Base-by-base conservation (phyloP, 2,329 filamentous ascomycete species). In the Venturia aucupariae region DNA sequence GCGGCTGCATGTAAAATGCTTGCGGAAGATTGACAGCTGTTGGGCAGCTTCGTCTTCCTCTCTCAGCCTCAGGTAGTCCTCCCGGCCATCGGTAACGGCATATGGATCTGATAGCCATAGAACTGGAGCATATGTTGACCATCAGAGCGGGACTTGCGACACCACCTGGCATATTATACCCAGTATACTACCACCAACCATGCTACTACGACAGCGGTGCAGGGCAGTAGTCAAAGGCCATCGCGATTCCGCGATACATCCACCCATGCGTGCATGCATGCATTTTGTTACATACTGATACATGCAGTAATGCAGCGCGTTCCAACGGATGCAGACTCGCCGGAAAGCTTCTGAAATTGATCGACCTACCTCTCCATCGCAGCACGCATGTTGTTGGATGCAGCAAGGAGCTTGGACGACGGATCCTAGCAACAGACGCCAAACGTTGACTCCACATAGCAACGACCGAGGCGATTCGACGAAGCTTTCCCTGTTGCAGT, bases 261-360 rank as follows among this genome's bases (percentile, higher is more conserved):
- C 30, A 35, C 4, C 17, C 51, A 35, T 35, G 48, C 35, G n/a
- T n/a, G n/a, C n/a, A n/a, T n/a, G n/a, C n/a, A n/a, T n/a, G n/a
- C n/a, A n/a, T n/a, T n/a, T n/a, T n/a, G n/a, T n/a, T n/a, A n/a
- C n/a, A n/a, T n/a, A n/a, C n/a, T n/a, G n/a, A n/a, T n/a, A n/a
- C n/a, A n/a, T n/a, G n/a, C n/a, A n/a, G n/a, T n/a, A 8, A 38
- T 38, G 51, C 51, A 8, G 19, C 19, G 11, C 24, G 8, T 7
- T 35, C 30, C 51, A 57, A 32, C 10, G 51, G 51, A 19, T 38
- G 19, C 27, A 55, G 30, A n/a, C 6, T 19, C 27, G 19, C 27
- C 30, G 51, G 51, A 57, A 24, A 57, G 51, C 27, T 57, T 57
- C 51, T 57, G 51, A 57, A 35, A 57, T 4, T 57, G 59, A 60